Conservation (phyloP, 495 filamentous ascomycete species). For the Tuber aestivum region DNA sequence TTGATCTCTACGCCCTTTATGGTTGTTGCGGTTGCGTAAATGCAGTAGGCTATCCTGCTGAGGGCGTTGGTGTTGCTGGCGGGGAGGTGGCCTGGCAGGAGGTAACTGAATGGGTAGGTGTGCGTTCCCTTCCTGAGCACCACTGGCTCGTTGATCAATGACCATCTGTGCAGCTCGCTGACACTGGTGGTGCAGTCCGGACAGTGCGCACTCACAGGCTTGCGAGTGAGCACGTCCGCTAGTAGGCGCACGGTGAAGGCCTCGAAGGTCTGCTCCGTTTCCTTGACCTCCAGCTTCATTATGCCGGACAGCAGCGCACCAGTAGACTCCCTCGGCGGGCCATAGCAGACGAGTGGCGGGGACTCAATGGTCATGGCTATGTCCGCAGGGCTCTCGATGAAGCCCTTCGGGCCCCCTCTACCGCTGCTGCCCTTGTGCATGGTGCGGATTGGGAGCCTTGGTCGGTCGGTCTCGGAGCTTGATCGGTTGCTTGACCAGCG, state of each 20-base stretch:
- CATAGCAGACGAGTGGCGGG: constrained; percentile 80
- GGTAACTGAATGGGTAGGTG: constrained; percentile 83
- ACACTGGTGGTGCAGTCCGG: constrained; percentile 61
- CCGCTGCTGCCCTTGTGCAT: constrained; percentile 13
- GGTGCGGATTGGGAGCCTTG: constrained; percentile 20
- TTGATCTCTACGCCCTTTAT: constrained; percentile 52
- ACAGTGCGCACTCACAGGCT: constrained; percentile 72
- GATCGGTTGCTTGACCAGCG: constrained; percentile 26
- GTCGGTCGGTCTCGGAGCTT: constrained; percentile 24
- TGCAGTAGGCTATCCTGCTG: constrained; percentile 68
- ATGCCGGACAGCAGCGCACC: constrained; percentile 86
- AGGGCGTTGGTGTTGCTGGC: constrained; percentile 70
- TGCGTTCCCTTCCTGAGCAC: constrained; percentile 61
- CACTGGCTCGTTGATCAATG: constrained; percentile 63
- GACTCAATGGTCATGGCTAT: constrained; percentile 71
- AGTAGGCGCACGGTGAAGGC: constrained; percentile 63
- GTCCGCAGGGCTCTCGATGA: constrained; percentile 7
- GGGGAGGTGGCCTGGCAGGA: constrained; percentile 80
- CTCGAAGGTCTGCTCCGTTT: constrained; percentile 56
- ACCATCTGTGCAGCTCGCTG: constrained; percentile 71
- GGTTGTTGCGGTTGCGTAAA: constrained; percentile 63
- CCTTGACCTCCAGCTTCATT: constrained; percentile 61
- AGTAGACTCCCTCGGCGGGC: constrained; percentile 63
- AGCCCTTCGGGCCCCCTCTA: constrained; percentile 11
- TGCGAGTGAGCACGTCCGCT: constrained; percentile 63